Base-by-base conservation (phyloP, 2,329 filamentous ascomycete genomes). In the Camillea tinctor region DNA sequence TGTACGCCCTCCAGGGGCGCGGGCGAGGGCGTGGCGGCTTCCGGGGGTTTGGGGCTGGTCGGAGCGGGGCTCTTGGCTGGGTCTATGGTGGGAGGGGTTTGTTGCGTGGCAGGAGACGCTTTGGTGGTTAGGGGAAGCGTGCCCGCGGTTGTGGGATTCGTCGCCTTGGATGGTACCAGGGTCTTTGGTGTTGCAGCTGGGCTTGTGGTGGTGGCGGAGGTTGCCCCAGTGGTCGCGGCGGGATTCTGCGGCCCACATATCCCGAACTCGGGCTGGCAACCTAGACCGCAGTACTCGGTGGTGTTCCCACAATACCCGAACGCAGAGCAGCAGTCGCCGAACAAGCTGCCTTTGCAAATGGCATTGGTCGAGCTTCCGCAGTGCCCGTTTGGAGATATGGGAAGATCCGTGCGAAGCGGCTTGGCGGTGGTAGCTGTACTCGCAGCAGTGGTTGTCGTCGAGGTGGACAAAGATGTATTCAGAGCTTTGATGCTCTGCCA, bases 231-330 rank as follows among this genome's bases (percentile, higher is more conserved):
- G 19, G 59, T 61, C 11, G 56, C 56, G 17, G 52, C 52, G n/a
- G 60, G 60, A 50, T 59, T 61, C 53, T 58, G 50, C 4, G 49
- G 19, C 9, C 60, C 56, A 50, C 60, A 61, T 2, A 56, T 21
- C 4, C 60, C 56, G 44, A 58, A 61, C 4, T 52, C 60, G 2
- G 54, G 57, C 30, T 62, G 60, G 21, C 60, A 62, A 2, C 60
- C 57, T 1, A 58, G 51, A 5, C 60, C 57, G 50, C 57, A 60
- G 49, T 60, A 60, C 58, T 58, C 55, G n/a, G 57, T 60, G 3
- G 57, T 60, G 20, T 62, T 62, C 8, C 60, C 57, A 24, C 57
- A 62, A n/a, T 57, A 62, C 11, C 58, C 58, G 51, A 55, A 62
- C 20, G 54, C 54, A 11, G 60, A 62, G 22, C 60, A 62, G 49